A percentile compares a stretch with the other conserved stretches of the same genome.
These are phyloP conservation scores for Scedosporium minutisporum DNA, from an alignment of 2,329 filamentous ascomycete species.

Conservation along the genomic window DNA sequence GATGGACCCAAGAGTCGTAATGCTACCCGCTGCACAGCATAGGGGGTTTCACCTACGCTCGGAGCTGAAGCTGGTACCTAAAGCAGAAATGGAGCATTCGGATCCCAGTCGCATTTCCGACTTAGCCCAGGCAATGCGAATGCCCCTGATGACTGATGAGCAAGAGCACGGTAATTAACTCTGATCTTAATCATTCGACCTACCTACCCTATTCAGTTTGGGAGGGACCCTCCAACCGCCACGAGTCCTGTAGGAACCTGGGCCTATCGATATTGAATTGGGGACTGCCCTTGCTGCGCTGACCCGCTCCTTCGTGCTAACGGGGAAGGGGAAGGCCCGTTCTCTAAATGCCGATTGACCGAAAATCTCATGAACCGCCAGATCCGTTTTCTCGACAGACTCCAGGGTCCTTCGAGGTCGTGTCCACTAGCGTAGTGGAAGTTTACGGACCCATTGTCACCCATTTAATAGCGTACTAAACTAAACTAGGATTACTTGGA, in stretches of 20 bases:
- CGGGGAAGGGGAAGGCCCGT: neutral
- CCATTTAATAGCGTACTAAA: no score
- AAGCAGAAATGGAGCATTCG: neutral
- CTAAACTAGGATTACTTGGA: no score
- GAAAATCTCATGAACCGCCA: neutral
- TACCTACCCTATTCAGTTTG: neutral
- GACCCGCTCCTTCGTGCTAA: neutral
- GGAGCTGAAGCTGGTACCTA: neutral
- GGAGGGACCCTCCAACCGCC: neutral
- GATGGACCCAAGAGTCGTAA: neutral
- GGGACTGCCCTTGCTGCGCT: no score
- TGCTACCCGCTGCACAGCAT: neutral
- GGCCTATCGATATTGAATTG: no score
- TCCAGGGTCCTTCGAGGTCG: no score
- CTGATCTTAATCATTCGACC: neutral
- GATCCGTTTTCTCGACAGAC: neutral
- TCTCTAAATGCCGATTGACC: conserved; percentile 1
- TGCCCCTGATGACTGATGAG: no score
- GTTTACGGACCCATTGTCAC: no score
- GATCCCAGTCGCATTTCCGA: neutral
- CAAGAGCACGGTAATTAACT: no score
- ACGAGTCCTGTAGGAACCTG: no score
- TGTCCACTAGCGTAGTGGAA: no score
- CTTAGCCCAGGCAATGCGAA: neutral
- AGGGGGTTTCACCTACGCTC: neutral